Evolutionary conservation across 2,329 filamentous ascomycete species (phyloP), one percentile per base, ranked within the genome.

Genomic region (Colletotrichum brevisporum): DNA sequence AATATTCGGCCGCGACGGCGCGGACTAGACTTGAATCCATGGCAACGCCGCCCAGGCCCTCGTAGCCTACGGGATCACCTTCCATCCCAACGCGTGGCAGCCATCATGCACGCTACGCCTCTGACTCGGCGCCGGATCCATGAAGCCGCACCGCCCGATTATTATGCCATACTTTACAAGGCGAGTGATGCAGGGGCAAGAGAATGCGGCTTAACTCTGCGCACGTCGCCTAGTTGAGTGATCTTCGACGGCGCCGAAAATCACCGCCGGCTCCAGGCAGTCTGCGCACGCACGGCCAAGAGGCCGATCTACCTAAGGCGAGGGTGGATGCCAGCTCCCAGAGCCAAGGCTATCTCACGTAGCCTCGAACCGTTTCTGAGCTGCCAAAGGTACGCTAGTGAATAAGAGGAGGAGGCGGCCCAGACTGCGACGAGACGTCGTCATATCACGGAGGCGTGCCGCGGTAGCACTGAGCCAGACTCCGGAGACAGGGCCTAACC

Each of bases 221-320:
- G 18, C 55, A 21, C 41, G 41, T 12, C 16, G 41, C 55, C 41
- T 47, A 47, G 2, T 5, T 2, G 39, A 24, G 41, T 16, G 55
- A 57, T 57, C 55, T 26, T 57, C 55, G 55, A 57, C 41, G 55
- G 55, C 55, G 41, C 41, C 8, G 53, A 57, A 57, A 39, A 47
- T 57, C 55, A 31, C 18, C 16, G 41, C 24, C 16, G 13, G 24
- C 18, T 21, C 55, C 55, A 57, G 41, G 9, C 55, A 26, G 21
- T 15, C n/a, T 6, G 43, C 55, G 39, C 55, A 51, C 48, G 21
- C 13, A 51, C 55, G 27, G 18, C 2, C 55, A 47, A 31, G 6
- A 31, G 27, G 27, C 27, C 9, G 27, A 31, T 31, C 27, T 31
- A 6, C 27, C 27, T 2, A 31, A 31, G 27, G 8, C 27, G 27